Percentiles rank a stretch among this genome's conserved stretches.
phyloP scores from a whole-genome alignment of 306 rosid genomes.

The Morella rubra region DNA sequence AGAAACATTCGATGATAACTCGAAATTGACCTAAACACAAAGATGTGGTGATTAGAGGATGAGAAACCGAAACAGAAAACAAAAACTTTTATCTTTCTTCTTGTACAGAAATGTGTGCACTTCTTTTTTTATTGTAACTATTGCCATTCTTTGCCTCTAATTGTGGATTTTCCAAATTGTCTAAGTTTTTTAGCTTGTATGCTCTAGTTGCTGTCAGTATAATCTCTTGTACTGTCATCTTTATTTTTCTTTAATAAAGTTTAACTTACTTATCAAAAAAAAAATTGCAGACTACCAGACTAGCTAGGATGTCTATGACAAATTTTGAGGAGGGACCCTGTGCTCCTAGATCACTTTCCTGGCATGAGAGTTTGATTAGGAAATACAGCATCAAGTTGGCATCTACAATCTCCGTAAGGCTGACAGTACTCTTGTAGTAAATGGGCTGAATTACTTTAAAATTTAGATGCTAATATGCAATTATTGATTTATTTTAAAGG shows the following conservation, averaged over 20 bases:
- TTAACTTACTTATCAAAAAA: too few relatives aligned
- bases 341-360: slow-evolving; percentile 28
- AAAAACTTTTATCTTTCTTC: not conserved
- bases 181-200: too few relatives aligned
- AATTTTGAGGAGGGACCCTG: slow-evolving; percentile 21
- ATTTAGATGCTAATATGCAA: slow-evolving; percentile 27
- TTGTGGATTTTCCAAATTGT: too few relatives aligned
- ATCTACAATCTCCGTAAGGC: slow-evolving; percentile 54
- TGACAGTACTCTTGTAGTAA: slow-evolving; percentile 13
- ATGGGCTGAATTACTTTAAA: slow-evolving; percentile 6
- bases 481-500: slow-evolving; percentile 41
- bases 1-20: not conserved
- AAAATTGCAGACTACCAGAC: slow-evolving; percentile 30
- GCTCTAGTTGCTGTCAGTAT: too few relatives aligned
- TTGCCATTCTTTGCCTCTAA: not conserved
- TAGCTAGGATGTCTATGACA: slow-evolving; percentile 20
- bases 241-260: too few relatives aligned
- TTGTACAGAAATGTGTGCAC: not conserved
- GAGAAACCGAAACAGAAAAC: not conserved
- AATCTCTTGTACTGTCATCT: too few relatives aligned
- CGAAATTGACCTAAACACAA: not conserved
- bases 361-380: slow-evolving; percentile 37
- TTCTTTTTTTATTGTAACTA: not conserved
- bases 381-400: slow-evolving; percentile 51
- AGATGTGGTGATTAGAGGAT: not conserved